Evolutionary conservation across 768 basidiomycete genomes (phyloP), one percentile per base, ranked within the genome.

Genomic region (Boletus pseudopeckii): DNA sequence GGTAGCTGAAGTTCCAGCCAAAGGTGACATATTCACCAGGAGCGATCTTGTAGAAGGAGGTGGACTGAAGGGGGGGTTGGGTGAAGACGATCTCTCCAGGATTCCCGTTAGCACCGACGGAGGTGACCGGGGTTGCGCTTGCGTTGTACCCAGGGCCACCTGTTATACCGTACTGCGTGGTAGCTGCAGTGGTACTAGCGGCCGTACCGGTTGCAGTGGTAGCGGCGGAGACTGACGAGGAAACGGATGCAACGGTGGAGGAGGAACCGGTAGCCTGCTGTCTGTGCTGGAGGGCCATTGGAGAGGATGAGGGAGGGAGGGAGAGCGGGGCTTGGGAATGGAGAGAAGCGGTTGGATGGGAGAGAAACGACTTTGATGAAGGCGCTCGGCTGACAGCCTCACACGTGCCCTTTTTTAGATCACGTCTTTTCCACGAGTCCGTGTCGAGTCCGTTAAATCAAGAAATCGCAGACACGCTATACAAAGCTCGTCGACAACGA

Each of bases 1-100:
- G 68, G 58, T 76, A 72, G n/a, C 80, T 83, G 60, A 84, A 77
- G 65, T 85, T 88, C 87, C 86, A 88, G n/a, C 80, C 87, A 67
- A 88, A 84, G 28, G 84, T 87, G 60, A 88, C 76, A 54, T 67
- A 74, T 61, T 81, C 75, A 7, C 74, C 69, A 0, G 66, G 59
- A 0, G 83, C 83, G 52, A 87, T 82, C 73, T 88, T 87, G 74
- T 81, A 87, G 69, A 75, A 88, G 7, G 84, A 84, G 1, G 80
- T 76, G 22, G 78, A 77, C 5, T 80, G 81, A 48, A 76, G 71
- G 1, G 84, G 80, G 4, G 85, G 85, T 55, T 80, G 74, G 10
- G 83, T 82, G 70, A 81, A 77, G 50, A 76, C 71, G 46, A 84
- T 65, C 20, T 74, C 72, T 48, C 82, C 77, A 7, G 69, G 62